phyloP scores from a whole-genome alignment of 148 eudicot species.

The Agrostemma githago region DNA sequence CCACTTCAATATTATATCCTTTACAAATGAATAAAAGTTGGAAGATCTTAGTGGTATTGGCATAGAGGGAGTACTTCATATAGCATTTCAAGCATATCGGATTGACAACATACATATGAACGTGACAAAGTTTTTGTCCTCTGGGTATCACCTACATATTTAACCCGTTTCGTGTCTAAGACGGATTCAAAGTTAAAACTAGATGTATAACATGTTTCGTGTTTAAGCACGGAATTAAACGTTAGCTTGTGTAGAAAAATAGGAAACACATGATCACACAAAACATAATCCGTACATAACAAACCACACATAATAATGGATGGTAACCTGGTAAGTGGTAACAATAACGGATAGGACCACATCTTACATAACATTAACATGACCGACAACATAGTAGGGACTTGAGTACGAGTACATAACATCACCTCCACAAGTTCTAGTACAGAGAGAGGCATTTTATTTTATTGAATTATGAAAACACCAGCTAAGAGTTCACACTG shows the following conservation, averaged over 20 bases:
- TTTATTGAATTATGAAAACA: slow-evolving; percentile 23
- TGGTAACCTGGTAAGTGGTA: too few relatives aligned
- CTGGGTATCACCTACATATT: too few relatives aligned
- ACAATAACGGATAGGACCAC: slow-evolving; percentile 8
- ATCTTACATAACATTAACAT: slow-evolving; percentile 11
- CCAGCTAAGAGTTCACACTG: not conserved
- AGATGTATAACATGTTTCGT: too few relatives aligned
- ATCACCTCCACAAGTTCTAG: slow-evolving; percentile 16
- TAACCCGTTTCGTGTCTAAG: too few relatives aligned
- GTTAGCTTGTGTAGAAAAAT: too few relatives aligned
- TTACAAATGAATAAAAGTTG: too few relatives aligned
- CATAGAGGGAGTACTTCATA: too few relatives aligned
- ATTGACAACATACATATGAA: not conserved
- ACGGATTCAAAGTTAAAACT: too few relatives aligned
- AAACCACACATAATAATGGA: not conserved
- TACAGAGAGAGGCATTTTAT: slow-evolving; percentile 23
- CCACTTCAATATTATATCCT: too few relatives aligned
- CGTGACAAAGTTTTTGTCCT: too few relatives aligned
- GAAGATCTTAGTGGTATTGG: too few relatives aligned
- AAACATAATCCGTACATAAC: not conserved
- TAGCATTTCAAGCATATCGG: not conserved
- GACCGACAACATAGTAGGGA: slow-evolving; percentile 5
- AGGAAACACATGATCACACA: not conserved
- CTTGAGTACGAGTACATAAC: not conserved
- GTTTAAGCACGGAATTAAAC: too few relatives aligned